Evolutionary conservation across 1,139 yeast genomes (phyloP), one percentile per base, ranked within the genome.

Genomic region (Scheffersomyces illinoinensis): DNA sequence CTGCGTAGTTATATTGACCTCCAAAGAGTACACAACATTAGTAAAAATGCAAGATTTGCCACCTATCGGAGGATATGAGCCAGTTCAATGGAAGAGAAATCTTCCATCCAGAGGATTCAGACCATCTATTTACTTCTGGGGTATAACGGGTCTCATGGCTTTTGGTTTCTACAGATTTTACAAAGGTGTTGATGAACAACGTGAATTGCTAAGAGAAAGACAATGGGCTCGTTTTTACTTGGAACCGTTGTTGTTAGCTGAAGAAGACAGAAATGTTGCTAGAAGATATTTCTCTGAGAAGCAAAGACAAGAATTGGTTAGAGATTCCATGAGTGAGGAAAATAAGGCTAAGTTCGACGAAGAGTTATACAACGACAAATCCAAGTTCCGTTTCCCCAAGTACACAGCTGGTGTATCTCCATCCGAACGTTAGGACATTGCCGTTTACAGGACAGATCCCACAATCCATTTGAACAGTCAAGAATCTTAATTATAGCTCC

Each of bases 61-160:
- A 71, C 97, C 97, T 63, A 81, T 85, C 68, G 93, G 91, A 63
- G 97, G 97, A 68, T 91, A 91, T 69, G 93, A 89, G 66, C 90
- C 91, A 56, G 85, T 91, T 61, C 97, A 91, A 78, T 91, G 97
- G 96, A 90, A 89, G 78, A 85, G 97, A 75, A 89, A 91, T 74
- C 77, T 91, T 61, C 97, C 97, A 48, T 78, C 96, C 3, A 83
- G 97, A 69, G 97, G 97, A 3, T 90, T 91, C 77, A 81, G 96
- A 64, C 95, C 96, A 20, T 77, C 86, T 54, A 79, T 90, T 57
- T 91, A 89, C 77, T 82, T 90, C 62, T 85, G 86, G 72, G 86
- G 89, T 50, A 74, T 90, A 60, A 77, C 85, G 47, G 91, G 86
- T 10, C 69, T 87, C 72, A 85, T 90, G 75, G 81, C 87, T 5